phyloP scores from a whole-genome alignment of 176 grass and related monocot species.

The barley (Hordeum vulgare) region MorexV3_pseudomolecules_assembly NC_058523.1:57738831-57739330 shows the following conservation, averaged over 20 bases:
- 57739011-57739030: not conserved
- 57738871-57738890: not conserved
- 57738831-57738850: no score
- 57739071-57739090: constrained; percentile 60
- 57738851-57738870: not conserved
- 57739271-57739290: no score
- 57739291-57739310: not conserved
- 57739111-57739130: constrained; percentile 30
- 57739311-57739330: not conserved
- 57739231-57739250: not conserved
- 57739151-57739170: constrained; percentile 27
- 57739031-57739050: not conserved
- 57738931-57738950: constrained; percentile 9
- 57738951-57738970: not conserved
- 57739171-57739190: constrained; percentile 48
- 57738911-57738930: not conserved
- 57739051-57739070: not conserved
- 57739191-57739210: constrained; percentile 8
- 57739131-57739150: constrained; percentile 45
- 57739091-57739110: constrained; percentile 18
- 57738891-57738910: not conserved
- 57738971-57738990: not conserved
- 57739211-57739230: not conserved
- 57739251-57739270: not conserved
- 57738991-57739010: not conserved